Base-by-base conservation (phyloP, 495 filamentous ascomycete genomes). In the Hypoxylon fragiforme region DNA sequence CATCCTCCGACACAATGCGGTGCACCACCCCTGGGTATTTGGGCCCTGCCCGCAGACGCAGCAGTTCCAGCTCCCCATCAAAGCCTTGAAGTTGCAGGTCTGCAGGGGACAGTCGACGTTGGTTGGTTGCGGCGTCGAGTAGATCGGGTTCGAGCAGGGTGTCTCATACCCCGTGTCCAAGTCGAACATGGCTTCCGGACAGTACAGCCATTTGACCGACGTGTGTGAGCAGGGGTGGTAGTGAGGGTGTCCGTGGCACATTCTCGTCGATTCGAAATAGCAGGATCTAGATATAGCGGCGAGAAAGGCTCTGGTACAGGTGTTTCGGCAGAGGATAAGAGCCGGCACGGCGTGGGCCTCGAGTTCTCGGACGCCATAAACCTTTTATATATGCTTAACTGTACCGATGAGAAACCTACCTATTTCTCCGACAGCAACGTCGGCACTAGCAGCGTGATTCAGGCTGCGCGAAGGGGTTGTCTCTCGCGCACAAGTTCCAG, bases 171-270 rank as follows among this genome's bases (percentile, higher is more conserved):
- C 72, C 9, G 70, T 76, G 35, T 66, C 51, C 20, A 74, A 35
- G 53, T 75, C 70, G 40, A 76, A 70, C 16, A 62, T 56, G 13
- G 73, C 72, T 35, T 69, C 64, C 18, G 68, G 68, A 43, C 73
- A 76, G 53, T 75, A 75, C 54, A 72, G 63, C 73, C 73, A 76
- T 34, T 63, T 67, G 19, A 75, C 60, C 20, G 73, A 76, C 19
- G 67, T 68, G 42, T 76, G 73, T 20, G 67, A 69, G 53, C 73
- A 76, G 14, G 67, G 54, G 28, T 76, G 73, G 31, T 63, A 59
- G 41, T 69, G 70, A 45, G 73, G 72, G 34, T 73, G 72, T 42
- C 73, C 72, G 65, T 73, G 67, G 30, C 73, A 76, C 73, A 76
- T 76, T 42, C 36, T 61, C 52, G 45, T 30, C 39, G 44, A 51